Evolutionary conservation across 331 rosid species (phyloP).

Genomic region (Malus hybrid): DNA sequence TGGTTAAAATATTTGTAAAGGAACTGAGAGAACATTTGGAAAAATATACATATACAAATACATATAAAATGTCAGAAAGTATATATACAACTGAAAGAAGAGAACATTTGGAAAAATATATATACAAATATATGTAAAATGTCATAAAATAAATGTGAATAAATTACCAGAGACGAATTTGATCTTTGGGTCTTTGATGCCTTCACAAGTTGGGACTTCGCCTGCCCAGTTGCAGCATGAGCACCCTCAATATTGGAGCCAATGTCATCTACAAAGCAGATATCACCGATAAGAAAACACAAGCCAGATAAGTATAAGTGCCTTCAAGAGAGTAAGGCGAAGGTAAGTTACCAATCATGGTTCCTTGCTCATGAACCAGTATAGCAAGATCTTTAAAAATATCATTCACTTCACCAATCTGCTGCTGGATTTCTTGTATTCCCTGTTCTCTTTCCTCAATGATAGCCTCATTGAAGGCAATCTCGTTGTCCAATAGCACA

Average conservation of each 20-base stretch:
- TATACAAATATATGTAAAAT: background rate
- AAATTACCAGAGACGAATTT: constrained; percentile 87
- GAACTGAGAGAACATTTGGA: background rate
- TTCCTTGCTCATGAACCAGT: constrained; percentile 95
- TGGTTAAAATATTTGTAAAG: background rate
- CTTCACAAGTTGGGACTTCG: constrained; percentile 69
- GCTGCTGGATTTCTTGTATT: constrained; percentile 95
- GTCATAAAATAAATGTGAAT: background rate
- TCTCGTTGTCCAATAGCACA: constrained; percentile 83
- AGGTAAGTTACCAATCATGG: constrained; percentile 69
- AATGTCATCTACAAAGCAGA: constrained; percentile 63
- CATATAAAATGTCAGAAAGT: background rate
- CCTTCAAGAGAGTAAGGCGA: background rate
- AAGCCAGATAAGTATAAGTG: background rate
- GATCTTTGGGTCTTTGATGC: constrained; percentile 92
- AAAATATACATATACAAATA: background rate
- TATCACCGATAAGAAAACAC: constrained; percentile 21
- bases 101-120: background rate
- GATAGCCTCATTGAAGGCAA: constrained; percentile 88
- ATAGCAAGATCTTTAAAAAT: constrained; percentile 98
- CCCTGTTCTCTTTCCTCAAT: constrained; percentile 99
- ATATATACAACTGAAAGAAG: too few relatives aligned
- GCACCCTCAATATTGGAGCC: constrained; percentile 81
- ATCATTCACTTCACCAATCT: constrained; percentile 96
- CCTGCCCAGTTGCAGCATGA: constrained; percentile 86